Evolutionary conservation across 208 protist genomes (phyloP).

Genomic region (Leishmania amazonensis): DNA sequence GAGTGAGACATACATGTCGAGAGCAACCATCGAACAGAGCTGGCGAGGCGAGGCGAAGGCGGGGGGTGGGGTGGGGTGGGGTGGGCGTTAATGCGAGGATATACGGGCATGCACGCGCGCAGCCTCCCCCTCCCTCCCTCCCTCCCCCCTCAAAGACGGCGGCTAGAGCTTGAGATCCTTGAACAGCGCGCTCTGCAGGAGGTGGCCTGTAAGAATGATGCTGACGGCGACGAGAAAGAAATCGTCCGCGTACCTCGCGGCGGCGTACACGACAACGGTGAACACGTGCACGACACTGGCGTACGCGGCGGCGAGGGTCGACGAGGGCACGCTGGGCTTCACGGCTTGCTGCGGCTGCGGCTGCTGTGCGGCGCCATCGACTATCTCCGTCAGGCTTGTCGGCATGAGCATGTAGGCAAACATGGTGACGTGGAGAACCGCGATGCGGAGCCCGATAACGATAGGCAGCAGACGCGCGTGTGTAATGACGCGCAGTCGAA

Average conservation of each 20-base stretch:
- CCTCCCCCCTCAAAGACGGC: not conserved
- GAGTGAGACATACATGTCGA: no score
- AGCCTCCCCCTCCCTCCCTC: not conserved
- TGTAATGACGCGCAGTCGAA: constrained; percentile 29
- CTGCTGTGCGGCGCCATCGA: not conserved
- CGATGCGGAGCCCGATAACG: constrained; percentile 39
- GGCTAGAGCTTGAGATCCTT: constrained; percentile 21
- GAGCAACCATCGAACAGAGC: not conserved
- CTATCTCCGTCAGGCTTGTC: not conserved
- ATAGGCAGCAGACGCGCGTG: constrained; percentile 35
- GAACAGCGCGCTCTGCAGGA: constrained; percentile 34
- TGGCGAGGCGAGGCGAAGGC: not conserved
- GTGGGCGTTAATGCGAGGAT: not conserved
- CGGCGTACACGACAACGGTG: constrained; percentile 17
- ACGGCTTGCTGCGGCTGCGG: not conserved
- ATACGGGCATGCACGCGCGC: not conserved
- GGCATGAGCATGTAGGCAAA: constrained; percentile 35
- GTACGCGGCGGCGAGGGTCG: not conserved
- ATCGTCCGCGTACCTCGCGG: constrained; percentile 34
- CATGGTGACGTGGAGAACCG: constrained; percentile 36
- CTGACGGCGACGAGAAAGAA: constrained; percentile 32
- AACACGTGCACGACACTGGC: constrained; percentile 6
- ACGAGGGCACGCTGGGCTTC: not conserved
- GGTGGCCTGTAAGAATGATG: constrained; percentile 32
- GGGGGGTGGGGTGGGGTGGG: not conserved